Evolutionary conservation across 305 asterid species (phyloP).

Genomic region (Fraxinus greggii): DNA sequence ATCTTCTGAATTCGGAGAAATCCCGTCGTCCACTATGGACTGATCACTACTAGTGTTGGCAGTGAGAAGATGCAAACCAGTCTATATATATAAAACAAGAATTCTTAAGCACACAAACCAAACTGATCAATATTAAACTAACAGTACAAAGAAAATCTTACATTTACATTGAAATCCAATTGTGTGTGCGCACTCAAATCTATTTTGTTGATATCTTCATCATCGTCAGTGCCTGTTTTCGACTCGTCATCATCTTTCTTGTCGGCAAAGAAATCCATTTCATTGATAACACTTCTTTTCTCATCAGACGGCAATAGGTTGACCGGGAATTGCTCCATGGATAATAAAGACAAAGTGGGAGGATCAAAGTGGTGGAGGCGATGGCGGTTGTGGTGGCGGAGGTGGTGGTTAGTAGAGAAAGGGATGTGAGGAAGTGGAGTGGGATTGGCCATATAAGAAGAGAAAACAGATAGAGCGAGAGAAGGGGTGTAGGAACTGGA

Average conservation of each 20-base stretch:
- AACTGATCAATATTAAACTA: background rate
- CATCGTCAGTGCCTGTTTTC: constrained; percentile 9
- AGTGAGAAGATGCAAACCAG: constrained; percentile 77
- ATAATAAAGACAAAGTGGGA: background rate
- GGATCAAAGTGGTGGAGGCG: background rate
- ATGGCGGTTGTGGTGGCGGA: background rate
- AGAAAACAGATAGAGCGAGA: constrained; percentile 3
- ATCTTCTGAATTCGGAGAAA: constrained; percentile 47
- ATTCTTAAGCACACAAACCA: background rate
- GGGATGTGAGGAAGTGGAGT: constrained; percentile 9
- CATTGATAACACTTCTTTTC: constrained; percentile 40
- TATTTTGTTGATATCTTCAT: constrained; percentile 11
- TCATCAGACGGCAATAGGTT: constrained; percentile 10
- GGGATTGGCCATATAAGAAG: constrained; percentile 1
- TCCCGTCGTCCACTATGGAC: constrained; percentile 54
- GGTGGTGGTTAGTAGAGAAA: background rate
- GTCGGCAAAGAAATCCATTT: constrained; percentile 75
- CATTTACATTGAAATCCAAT: constrained; percentile 66
- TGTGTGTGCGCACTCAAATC: constrained; percentile 25
- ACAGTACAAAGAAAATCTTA: constrained; percentile 29
- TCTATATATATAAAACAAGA: constrained; percentile 33
- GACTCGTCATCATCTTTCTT: constrained; percentile 28
- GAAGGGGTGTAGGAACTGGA: constrained; percentile 5
- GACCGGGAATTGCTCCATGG: constrained; percentile 8
- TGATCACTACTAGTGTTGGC: constrained; percentile 59